phyloP scores from a whole-genome alignment of 2,329 filamentous ascomycete genomes.

The Aspergillus udagawae region DNA sequence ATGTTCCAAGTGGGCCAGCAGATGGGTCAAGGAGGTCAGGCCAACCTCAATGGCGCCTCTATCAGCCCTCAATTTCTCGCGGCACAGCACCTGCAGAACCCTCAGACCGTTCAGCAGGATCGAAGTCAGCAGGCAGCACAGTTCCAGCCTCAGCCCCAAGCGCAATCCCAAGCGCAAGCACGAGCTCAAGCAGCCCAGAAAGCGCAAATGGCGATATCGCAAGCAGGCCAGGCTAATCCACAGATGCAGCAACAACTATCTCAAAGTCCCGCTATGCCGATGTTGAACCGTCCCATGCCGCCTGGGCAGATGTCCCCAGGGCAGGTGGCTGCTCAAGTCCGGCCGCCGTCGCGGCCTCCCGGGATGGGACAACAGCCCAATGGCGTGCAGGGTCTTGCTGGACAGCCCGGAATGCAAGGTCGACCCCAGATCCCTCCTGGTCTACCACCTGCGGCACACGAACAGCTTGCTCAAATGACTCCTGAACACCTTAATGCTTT shows the following conservation, averaged over 20 bases:
- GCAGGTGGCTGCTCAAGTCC: conserved; percentile 30
- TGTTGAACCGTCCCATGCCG: conserved; percentile 42
- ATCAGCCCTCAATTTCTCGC: conserved; percentile 39
- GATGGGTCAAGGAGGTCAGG: conserved; percentile 36
- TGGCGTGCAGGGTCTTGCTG: conserved; percentile 21
- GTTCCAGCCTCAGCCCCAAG: conserved; percentile 35
- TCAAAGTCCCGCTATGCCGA: conserved; percentile 38
- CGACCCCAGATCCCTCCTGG: conserved; percentile 32
- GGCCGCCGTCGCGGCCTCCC: conserved; percentile 31
- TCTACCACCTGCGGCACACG: conserved; percentile 32
- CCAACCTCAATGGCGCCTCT: conserved; percentile 32
- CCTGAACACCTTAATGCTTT: conserved; percentile 32
- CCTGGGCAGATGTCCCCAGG: conserved; percentile 37
- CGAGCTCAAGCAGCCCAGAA: conserved; percentile 43
- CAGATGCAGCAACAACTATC: conserved; percentile 36
- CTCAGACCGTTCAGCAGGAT: conserved; percentile 43
- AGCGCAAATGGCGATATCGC: conserved; percentile 43
- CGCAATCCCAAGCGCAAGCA: conserved; percentile 37
- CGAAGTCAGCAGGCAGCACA: conserved; percentile 34
- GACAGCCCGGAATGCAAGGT: conserved; percentile 29
- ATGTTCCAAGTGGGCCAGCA: conserved; percentile 40
- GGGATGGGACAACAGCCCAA: conserved; percentile 30
- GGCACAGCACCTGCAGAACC: conserved; percentile 41
- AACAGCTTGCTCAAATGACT: conserved; percentile 33
- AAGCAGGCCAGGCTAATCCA: conserved; percentile 41